Base-by-base conservation (phyloP, 371 early-diverging fungal genomes). In the Rhizopus stolonifer region DNA sequence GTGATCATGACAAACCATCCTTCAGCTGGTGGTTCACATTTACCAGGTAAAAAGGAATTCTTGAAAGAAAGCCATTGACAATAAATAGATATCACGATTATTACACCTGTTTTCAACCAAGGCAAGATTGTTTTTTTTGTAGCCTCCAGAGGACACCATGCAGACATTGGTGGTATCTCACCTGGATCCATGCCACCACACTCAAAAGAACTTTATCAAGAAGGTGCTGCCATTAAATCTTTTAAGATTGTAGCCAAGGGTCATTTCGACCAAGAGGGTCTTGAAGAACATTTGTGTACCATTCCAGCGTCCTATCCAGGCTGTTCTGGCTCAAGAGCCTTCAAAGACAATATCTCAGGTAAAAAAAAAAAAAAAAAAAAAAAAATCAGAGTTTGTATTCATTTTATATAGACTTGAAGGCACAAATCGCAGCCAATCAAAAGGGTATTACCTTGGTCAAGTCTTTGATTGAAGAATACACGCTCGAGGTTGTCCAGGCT, bases 1-100 rank as follows among this genome's bases (percentile, higher is more conserved):
- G 98, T 96, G 5, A 74, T 96, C 24, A 72, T 96, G 81, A 90
- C 95, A 3, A 98, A 98, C 61, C 97, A 98, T 65, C 98, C 98
- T 6, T 77, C 84, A n/a, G 94, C 94, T 0, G 98, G 98, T 31
- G 98, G 98, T 6, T 92, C 93, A 21, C 96, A 96, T 71, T 74
- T 96, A 44, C 96, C 96, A 55, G 78, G 78, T 74, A 61, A 4
- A 23, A n/a, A 34, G 24, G 18, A 33, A 23, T n/a, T n/a, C n/a
- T n/a, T n/a, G n/a, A n/a, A n/a, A n/a, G n/a, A n/a, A n/a, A n/a
- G n/a, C n/a, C n/a, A n/a, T n/a, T n/a, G n/a, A n/a, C n/a, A n/a
- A n/a, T n/a, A n/a, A n/a, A 25, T 58, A 45, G 90, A 96, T 65
- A 96, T 98, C 32, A 95, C 96, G 2, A 84, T 98, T 45, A 95